A percentile compares a stretch with the other conserved stretches of the same genome.
Evolutionary conservation across 306 rosid species (phyloP).

Genomic region (Quercus berberidifolia): DNA sequence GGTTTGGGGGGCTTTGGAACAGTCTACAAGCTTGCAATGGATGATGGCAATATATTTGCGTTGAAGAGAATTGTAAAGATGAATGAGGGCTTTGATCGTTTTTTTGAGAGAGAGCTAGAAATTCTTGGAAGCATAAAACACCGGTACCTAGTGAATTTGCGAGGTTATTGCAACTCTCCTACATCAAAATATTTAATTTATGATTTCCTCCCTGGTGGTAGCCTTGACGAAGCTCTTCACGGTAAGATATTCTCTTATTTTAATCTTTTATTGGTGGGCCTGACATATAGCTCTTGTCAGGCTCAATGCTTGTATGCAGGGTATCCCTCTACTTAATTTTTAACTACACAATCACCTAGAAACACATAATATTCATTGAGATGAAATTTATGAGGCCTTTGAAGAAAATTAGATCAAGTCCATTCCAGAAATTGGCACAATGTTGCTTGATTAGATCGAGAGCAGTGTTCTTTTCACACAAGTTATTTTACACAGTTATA

Average conservation of each 20-base stretch:
- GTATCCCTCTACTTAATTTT: not conserved
- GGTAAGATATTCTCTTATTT: slow-evolving; percentile 45
- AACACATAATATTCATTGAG: not conserved
- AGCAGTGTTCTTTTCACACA: too few relatives aligned
- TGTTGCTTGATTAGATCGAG: not conserved
- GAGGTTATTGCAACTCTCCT: slow-evolving; percentile 98
- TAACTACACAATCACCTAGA: not conserved
- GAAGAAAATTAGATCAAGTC: not conserved
- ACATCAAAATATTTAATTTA: slow-evolving; percentile 91
- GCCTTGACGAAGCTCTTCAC: slow-evolving; percentile 95
- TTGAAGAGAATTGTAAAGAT: slow-evolving; percentile 83
- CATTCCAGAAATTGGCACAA: not conserved
- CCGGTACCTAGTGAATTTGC: slow-evolving; percentile 91
- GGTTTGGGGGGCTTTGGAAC: slow-evolving; percentile 95
- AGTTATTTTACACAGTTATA: too few relatives aligned
- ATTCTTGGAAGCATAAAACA: slow-evolving; percentile 98
- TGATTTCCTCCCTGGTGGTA: slow-evolving; percentile 92
- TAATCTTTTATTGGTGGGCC: slow-evolving; percentile 3
- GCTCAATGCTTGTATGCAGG: not conserved
- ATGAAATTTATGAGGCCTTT: not conserved
- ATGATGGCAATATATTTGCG: slow-evolving; percentile 93
- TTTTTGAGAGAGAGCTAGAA: slow-evolving; percentile 96
- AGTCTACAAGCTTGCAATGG: slow-evolving; percentile 98
- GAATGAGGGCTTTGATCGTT: slow-evolving; percentile 94
- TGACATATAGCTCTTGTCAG: not conserved